Evolutionary conservation across 192 early-diverging fungal genomes (phyloP).

Genomic region (Entomortierella beljakovae): DNA sequence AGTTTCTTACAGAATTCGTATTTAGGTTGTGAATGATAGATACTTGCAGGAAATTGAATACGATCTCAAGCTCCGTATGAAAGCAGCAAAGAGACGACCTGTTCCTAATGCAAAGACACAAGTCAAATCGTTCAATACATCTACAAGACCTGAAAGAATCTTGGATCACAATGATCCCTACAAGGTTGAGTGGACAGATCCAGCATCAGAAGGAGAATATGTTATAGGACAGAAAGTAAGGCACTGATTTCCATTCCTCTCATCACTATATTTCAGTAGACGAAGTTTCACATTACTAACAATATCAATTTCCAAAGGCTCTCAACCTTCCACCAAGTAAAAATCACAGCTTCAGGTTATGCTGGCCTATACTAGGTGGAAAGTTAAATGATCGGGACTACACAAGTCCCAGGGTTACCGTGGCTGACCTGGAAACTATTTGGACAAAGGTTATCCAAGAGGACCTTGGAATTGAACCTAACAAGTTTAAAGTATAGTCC

Average conservation of each 20-base stretch:
- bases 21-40: conserved; percentile 40
- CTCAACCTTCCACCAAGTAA: conserved; percentile 57
- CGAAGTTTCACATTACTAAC: neutral
- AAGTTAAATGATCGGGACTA: conserved; percentile 83
- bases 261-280: neutral
- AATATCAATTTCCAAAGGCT: conserved; percentile 45
- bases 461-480: conserved; percentile 74
- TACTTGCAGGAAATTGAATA: conserved; percentile 67
- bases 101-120: conserved; percentile 80
- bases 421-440: conserved; percentile 84
- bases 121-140: conserved; percentile 78
- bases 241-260: neutral
- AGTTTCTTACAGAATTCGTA: too few relatives aligned
- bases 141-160: conserved; percentile 73
- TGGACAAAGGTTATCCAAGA: conserved; percentile 78
- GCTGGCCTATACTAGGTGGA: conserved; percentile 86
- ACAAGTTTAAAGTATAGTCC: conserved; percentile 63
- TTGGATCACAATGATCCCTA: conserved; percentile 93
- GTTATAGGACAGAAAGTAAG: conserved; percentile 73
- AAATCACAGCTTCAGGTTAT: conserved; percentile 58
- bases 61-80: conserved; percentile 82
- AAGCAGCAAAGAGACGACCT: conserved; percentile 81
- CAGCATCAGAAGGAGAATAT: conserved; percentile 58
- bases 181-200: conserved; percentile 86
- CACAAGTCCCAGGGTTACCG: conserved; percentile 66